Conservation (phyloP, 2,329 filamentous ascomycete species). For the Hysterium pulicare region DNA sequence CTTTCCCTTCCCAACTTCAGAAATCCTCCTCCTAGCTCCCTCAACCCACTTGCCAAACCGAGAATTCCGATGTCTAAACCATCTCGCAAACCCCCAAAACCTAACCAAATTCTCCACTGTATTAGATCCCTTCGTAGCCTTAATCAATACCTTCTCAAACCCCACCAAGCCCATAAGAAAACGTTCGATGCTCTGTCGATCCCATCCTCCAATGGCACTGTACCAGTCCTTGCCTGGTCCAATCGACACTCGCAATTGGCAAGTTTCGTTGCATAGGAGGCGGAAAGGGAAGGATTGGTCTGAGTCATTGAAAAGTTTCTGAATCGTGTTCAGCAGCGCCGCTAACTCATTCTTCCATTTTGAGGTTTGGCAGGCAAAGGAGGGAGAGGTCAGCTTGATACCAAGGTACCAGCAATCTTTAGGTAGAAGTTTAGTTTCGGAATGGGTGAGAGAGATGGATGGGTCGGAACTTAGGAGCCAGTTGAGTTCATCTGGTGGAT, state of each 20-base stretch:
- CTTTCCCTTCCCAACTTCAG: neutral
- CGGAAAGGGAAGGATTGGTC: conserved; percentile 13
- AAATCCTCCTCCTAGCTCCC: neutral
- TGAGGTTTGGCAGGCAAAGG: neutral
- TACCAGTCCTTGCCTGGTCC: neutral
- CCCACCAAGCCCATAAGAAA: neutral
- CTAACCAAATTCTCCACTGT: neutral
- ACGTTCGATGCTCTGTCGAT: neutral
- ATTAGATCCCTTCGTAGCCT: neutral
- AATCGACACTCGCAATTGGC: neutral
- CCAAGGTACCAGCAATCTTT: neutral
- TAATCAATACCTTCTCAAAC: neutral
- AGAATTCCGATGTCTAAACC: too few relatives aligned
- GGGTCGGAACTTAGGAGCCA: neutral
- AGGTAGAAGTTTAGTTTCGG: neutral
- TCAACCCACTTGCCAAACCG: neutral
- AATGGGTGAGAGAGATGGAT: neutral
- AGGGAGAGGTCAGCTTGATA: neutral
- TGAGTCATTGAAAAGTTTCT: conserved; percentile 6
- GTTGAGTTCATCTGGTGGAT: neutral
- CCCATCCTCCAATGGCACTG: neutral
- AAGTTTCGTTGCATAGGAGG: conserved; percentile 16
- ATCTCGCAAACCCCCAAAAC: neutral
- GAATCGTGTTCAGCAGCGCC: conserved; percentile 1
- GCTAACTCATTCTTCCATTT: neutral